Evolutionary conservation across 352 stramenopile genomes (phyloP).

Genomic region (Pythium plurisporium): DNA sequence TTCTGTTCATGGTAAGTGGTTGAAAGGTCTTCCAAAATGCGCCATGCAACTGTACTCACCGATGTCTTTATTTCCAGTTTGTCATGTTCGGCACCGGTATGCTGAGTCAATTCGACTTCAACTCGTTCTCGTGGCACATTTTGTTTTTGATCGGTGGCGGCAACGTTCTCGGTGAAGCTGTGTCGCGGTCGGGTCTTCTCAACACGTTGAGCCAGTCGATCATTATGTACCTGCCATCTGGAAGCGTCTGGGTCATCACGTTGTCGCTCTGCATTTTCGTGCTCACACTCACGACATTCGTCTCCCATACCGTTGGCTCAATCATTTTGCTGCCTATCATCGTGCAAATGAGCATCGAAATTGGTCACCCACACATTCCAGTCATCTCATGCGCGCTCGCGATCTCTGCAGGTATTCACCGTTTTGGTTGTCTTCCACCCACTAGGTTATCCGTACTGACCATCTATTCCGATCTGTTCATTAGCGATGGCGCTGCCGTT

Average conservation of each 20-base stretch:
- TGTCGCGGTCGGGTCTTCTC: slow-evolving; percentile 78
- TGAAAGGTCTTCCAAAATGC: too few relatives aligned
- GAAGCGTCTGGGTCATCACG: slow-evolving; percentile 82
- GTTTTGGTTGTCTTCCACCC: neutral
- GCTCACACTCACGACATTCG: slow-evolving; percentile 89
- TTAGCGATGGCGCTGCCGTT: slow-evolving; percentile 89
- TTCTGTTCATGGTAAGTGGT: slow-evolving; percentile 89
- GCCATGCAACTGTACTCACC: slow-evolving; percentile 2
- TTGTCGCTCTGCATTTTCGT: slow-evolving; percentile 85
- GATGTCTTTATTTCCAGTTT: slow-evolving; percentile 33
- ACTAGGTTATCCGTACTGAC: neutral
- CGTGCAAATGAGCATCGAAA: slow-evolving; percentile 85
- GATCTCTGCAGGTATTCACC: slow-evolving; percentile 75
- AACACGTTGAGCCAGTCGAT: slow-evolving; percentile 80
- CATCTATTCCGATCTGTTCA: neutral
- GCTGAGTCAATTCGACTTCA: slow-evolving; percentile 91
- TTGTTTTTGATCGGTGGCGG: slow-evolving; percentile 90
- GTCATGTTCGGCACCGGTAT: slow-evolving; percentile 87
- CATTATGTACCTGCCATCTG: slow-evolving; percentile 72
- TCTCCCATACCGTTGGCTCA: slow-evolving; percentile 90
- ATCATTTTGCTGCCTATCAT: slow-evolving; percentile 92
- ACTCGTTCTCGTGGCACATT: slow-evolving; percentile 93
- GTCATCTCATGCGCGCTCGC: slow-evolving; percentile 80
- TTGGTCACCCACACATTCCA: slow-evolving; percentile 81
- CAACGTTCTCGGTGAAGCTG: slow-evolving; percentile 88